Base-by-base conservation (phyloP, 2,329 filamentous ascomycete genomes). In the Exserohilum turcica region DNA sequence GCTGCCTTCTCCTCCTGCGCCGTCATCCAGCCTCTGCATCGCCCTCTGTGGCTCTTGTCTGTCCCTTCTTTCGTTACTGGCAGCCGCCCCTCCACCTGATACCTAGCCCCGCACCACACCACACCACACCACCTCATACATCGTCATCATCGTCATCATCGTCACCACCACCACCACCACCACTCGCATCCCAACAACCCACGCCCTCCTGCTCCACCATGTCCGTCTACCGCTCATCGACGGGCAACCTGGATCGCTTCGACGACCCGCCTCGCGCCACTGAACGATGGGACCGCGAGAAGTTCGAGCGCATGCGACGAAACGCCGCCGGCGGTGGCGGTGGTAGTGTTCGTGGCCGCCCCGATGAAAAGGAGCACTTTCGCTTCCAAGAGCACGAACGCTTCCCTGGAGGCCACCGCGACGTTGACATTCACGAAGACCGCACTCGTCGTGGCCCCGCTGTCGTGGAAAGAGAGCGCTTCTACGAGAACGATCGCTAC, bases 401-500 rank as follows among this genome's bases (percentile, higher is more conserved):
- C 28, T 76, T 71, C 53, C 65, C 73, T 2, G 73, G 76, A 27
- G 71, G 73, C 21, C 73, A 70, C 32, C 74, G 73, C 40, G 77
- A 79, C 35, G 60, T 79, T 24, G 68, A 74, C 10, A 65, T 80
- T 46, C 73, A 77, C 37, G 76, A 79, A 48, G 73, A 76, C 54
- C 66, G 67, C 43, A 75, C 78, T 52, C 78, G 75, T 33, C 74
- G 72, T 32, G 72, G 64, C n/a, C 56, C 61, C 2, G 74, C 68
- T 29, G 70, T 73, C 27, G 57, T 63, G 54, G 76, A 80, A 38
- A 79, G 79, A 35, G 83, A 86, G 46, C 78, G 78, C 35, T 80
- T 80, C 57, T 78, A 79, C 53, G 79, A 82, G 56, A 85, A 87
- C 16, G 84, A 88, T 3, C 79, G 74, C 42, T 75, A 70, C 57